Percentiles rank a stretch among this genome's conserved stretches.
Conservation (phyloP, 768 basidiomycete species). For the Coprinopsis cinerea region DNA sequence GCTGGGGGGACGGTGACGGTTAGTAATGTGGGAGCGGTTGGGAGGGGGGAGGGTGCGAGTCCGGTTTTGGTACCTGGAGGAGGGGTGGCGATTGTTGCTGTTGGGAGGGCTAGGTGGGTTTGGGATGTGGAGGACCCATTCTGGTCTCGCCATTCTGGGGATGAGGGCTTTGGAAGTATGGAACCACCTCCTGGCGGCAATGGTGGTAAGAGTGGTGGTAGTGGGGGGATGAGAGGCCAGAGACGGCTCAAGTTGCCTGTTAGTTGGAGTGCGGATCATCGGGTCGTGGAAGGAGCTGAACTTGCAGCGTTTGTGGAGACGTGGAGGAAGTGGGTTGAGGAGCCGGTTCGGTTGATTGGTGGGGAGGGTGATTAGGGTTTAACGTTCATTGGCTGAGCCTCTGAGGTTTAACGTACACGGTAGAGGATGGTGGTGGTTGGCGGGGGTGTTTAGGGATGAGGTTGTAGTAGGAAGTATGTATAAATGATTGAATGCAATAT, state of each 20-base stretch:
- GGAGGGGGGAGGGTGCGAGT: constrained; percentile 59
- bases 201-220: background rate
- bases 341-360: constrained; percentile 62
- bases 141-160: constrained; percentile 16
- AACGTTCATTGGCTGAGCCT: too few species aligned
- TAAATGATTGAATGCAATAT: too few species aligned
- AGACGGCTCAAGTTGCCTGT: constrained; percentile 37
- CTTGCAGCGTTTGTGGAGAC: constrained; percentile 82
- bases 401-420: too few species aligned
- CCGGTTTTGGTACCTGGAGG: constrained; percentile 80
- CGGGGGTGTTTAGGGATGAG: too few species aligned
- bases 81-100: constrained; percentile 79
- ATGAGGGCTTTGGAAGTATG: background rate
- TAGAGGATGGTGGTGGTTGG: too few species aligned
- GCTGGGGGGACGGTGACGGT: constrained; percentile 77
- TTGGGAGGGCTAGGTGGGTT: constrained; percentile 74
- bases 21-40: constrained; percentile 80
- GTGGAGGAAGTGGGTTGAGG: constrained; percentile 78
- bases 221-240: constrained; percentile 17
- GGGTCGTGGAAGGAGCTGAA: constrained; percentile 86
- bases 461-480: too few species aligned
- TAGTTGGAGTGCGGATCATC: constrained; percentile 84
- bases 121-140: constrained; percentile 54
- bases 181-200: too few species aligned
- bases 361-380: constrained; percentile 31